phyloP scores from a whole-genome alignment of 176 grass and related monocot genomes.

The Stipa capillata region DNA sequence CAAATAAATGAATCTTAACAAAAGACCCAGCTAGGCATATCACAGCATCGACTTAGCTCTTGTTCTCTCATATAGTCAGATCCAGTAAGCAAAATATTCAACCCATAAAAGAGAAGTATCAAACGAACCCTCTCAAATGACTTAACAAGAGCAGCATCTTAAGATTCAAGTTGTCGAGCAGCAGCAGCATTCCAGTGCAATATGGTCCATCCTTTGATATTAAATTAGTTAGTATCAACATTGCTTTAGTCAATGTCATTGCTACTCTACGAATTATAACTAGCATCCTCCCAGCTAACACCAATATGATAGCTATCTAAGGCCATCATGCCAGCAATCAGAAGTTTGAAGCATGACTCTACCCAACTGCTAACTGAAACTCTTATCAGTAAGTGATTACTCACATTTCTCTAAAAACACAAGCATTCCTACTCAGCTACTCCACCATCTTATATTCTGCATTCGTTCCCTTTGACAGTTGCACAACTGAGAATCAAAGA shows the following conservation, averaged over 20 bases:
- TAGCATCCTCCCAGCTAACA: not conserved
- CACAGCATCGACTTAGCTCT: not conserved
- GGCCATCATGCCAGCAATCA: not conserved
- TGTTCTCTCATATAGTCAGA: not conserved
- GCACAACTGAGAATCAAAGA: not conserved
- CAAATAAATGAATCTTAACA: not conserved
- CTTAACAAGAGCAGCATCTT: not conserved
- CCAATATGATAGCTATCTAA: not conserved
- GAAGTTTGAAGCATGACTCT: not conserved
- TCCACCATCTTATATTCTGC: not conserved
- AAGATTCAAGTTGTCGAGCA: not conserved
- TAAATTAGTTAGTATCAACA: not conserved
- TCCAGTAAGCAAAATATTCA: not conserved
- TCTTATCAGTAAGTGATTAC: not conserved
- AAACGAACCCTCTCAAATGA: not conserved
- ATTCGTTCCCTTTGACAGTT: not conserved
- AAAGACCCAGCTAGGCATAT: not conserved
- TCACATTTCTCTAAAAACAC: not conserved
- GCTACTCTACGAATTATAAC: not conserved
- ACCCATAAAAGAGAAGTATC: not conserved
- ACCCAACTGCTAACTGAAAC: not conserved
- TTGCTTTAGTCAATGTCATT: not conserved
- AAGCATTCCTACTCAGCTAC: not conserved
- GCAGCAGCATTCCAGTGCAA: not conserved
- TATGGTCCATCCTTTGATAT: not conserved